Percentiles rank a stretch among this genome's conserved stretches.
These are phyloP conservation scores for Lasiodiplodia sp. DNA, from an alignment of 2,329 filamentous ascomycete genomes.

Conservation along the genomic window DNA sequence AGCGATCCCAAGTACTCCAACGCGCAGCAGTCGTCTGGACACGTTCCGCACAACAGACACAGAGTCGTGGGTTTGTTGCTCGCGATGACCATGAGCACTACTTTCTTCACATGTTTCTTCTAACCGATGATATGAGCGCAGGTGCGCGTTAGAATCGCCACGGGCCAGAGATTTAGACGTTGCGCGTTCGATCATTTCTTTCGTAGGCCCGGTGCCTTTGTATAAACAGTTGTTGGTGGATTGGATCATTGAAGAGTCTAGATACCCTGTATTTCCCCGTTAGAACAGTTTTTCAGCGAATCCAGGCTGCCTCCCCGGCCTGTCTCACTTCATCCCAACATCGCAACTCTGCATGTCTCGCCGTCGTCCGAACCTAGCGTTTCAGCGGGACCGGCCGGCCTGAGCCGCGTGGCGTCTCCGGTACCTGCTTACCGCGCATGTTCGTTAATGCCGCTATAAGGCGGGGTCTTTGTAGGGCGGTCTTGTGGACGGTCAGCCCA, in stretches of 20 bases:
- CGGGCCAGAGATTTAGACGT: neutral
- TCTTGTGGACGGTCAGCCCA: neutral
- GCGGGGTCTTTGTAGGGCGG: conserved; percentile 5
- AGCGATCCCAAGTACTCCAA: conserved; percentile 45
- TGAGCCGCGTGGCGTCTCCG: neutral
- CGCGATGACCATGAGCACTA: conserved; percentile 22
- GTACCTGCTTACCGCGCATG: conserved; percentile 5
- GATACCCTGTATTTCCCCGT: conserved; percentile 23
- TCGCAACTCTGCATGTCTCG: neutral
- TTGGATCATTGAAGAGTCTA: conserved; percentile 17
- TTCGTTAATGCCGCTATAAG: conserved; percentile 10
- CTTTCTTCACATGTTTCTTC: conserved; percentile 20
- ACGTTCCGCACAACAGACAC: conserved; percentile 13
- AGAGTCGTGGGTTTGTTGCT: conserved; percentile 29
- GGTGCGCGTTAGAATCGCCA: neutral
- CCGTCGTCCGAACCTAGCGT: neutral
- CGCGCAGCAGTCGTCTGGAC: conserved; percentile 35
- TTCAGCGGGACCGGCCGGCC: neutral
- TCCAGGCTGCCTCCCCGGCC: neutral
- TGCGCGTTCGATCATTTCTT: conserved; percentile 1
- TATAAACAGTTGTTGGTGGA: conserved; percentile 11
- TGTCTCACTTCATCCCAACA: neutral
- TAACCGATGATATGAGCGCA: conserved; percentile 10
- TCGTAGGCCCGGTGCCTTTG: conserved; percentile 15
- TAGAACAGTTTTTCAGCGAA: conserved; percentile 12